Conservation (phyloP, 148 eudicot genomes). For the Heliosperma pusillum region DNA sequence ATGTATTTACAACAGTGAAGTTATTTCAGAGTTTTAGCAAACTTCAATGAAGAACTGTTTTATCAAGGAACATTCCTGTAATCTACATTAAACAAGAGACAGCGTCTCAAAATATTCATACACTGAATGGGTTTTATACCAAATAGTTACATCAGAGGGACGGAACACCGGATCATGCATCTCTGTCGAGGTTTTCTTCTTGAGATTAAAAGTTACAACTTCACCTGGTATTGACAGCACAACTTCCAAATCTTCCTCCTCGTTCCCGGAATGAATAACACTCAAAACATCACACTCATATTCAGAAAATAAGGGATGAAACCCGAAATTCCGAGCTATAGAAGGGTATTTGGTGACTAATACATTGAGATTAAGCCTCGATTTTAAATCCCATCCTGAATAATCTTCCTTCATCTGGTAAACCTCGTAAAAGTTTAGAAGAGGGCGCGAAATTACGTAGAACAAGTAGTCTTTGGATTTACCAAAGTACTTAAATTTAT, state of each 20-base stretch:
- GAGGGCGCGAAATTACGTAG: conserved; percentile 12
- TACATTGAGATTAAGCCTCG: conserved; percentile 15
- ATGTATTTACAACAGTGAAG: neutral
- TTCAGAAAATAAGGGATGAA: conserved; percentile 19
- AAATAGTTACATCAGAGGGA: conserved; percentile 13
- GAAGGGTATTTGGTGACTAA: conserved; percentile 7
- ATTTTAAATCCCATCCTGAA: conserved; percentile 21
- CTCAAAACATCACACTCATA: conserved; percentile 20
- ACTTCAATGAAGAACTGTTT: neutral
- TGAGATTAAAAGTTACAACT: conserved; percentile 13
- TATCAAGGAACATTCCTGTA: neutral
- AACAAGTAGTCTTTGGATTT: conserved; percentile 14
- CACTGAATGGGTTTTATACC: conserved; percentile 15
- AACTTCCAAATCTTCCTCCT: conserved; percentile 11
- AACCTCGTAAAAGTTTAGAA: conserved; percentile 12
- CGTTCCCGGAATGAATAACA: neutral
- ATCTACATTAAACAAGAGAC: conserved; percentile 13
- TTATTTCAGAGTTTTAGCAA: neutral
- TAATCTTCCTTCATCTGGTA: conserved; percentile 26
- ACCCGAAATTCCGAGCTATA: conserved; percentile 8
- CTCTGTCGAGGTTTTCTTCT: conserved; percentile 10
- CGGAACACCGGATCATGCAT: conserved; percentile 8
- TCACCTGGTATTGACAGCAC: conserved; percentile 24
- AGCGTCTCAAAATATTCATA: conserved; percentile 17
- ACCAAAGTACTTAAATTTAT: conserved; percentile 24